phyloP scores from a whole-genome alignment of 208 protist species.

The Plasmodiophora brassicae region DNA sequence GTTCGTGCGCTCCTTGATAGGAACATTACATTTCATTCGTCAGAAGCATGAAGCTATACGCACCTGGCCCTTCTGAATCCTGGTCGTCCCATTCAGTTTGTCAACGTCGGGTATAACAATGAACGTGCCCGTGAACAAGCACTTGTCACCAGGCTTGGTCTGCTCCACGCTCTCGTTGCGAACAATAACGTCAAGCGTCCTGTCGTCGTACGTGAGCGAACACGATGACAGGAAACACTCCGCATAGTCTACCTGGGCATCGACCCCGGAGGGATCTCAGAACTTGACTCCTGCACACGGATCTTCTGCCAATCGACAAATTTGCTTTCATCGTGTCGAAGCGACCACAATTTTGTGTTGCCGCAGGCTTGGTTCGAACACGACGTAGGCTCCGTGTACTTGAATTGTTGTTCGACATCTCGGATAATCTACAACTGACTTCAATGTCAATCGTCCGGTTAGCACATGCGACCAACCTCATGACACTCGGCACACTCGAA shows the following conservation, averaged over 20 bases:
- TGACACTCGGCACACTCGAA: constrained; percentile 93
- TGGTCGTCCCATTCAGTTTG: constrained; percentile 53
- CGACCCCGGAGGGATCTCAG: constrained; percentile 59
- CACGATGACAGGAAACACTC: not conserved
- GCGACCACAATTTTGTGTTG: constrained; percentile 52
- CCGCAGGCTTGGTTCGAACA: constrained; percentile 47
- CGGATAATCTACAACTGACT: constrained; percentile 73
- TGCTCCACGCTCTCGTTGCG: constrained; percentile 91
- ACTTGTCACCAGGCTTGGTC: constrained; percentile 95
- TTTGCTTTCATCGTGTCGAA: constrained; percentile 62
- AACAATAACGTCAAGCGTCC: constrained; percentile 86
- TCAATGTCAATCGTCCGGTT: not conserved
- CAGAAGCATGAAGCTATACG: not conserved
- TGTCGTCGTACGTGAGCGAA: not conserved
- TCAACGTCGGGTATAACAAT: constrained; percentile 96
- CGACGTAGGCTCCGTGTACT: constrained; percentile 82
- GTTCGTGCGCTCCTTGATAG: not conserved
- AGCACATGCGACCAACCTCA: not conserved
- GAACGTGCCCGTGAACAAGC: constrained; percentile 78
- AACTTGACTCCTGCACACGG: constrained; percentile 68
- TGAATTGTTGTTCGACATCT: constrained; percentile 91
- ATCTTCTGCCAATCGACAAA: constrained; percentile 98
- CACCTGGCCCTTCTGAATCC: constrained; percentile 1
- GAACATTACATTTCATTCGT: constrained; percentile 28
- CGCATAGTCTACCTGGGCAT: constrained; percentile 53